Conservation (phyloP, 1,139 yeast genomes). For the Williopsis jadinii region DNA sequence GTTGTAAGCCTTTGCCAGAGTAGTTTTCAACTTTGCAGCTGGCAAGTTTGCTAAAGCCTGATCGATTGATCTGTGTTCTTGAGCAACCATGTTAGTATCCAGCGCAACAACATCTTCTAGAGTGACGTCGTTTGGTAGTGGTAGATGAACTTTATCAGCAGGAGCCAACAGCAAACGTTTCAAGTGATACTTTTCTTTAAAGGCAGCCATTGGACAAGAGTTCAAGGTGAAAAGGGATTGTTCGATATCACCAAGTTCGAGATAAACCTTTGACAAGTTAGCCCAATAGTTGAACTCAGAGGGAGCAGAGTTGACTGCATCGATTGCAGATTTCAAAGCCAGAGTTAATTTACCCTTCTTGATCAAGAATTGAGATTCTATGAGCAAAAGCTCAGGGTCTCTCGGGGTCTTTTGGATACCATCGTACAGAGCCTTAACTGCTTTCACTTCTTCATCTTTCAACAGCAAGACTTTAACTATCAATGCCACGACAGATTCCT, state of each 20-base stretch:
- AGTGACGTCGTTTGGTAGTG: slow-evolving; percentile 76
- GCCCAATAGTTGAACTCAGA: slow-evolving; percentile 94
- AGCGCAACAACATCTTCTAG: slow-evolving; percentile 49
- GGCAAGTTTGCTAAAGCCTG: slow-evolving; percentile 72
- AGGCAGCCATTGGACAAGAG: slow-evolving; percentile 91
- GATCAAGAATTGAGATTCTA: slow-evolving; percentile 72
- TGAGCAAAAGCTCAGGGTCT: slow-evolving; percentile 44
- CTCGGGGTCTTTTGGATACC: slow-evolving; percentile 55
- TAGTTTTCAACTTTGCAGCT: slow-evolving; percentile 77
- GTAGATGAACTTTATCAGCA: slow-evolving; percentile 68
- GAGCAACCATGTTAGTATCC: slow-evolving; percentile 49
- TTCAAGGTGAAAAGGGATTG: slow-evolving; percentile 82
- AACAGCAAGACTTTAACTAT: slow-evolving; percentile 60
- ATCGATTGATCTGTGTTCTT: slow-evolving; percentile 50
- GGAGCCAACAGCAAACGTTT: slow-evolving; percentile 32
- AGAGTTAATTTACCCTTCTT: slow-evolving; percentile 64
- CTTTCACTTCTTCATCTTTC: slow-evolving; percentile 73
- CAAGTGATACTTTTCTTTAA: slow-evolving; percentile 65
- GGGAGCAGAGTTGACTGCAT: slow-evolving; percentile 84
- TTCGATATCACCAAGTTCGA: slow-evolving; percentile 70
- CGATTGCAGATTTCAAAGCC: slow-evolving; percentile 70
- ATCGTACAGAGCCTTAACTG: slow-evolving; percentile 58
- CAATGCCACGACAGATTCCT: slow-evolving; percentile 53
- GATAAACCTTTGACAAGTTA: slow-evolving; percentile 65
- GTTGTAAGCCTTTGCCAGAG: slow-evolving; percentile 81